Base-by-base conservation (phyloP, 441 rosid species). In the Euphorbia celastroides region DNA sequence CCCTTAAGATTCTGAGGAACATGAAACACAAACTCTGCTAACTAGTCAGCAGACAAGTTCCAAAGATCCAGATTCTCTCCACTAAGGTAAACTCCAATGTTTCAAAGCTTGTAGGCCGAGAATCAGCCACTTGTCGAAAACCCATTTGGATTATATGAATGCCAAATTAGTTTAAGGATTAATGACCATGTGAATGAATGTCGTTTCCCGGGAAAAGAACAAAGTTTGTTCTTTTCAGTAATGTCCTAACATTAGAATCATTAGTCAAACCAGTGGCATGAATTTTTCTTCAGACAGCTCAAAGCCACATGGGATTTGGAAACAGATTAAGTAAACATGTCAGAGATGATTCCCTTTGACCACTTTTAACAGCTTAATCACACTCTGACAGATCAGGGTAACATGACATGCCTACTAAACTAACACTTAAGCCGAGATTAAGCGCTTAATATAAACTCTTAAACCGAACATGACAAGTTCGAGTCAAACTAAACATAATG, bases 221-320 rank as follows among this genome's bases (percentile, higher is more conserved):
- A 38, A 51, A 62, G 59, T 8, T 46, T 57, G n/a, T 19, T 46
- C n/a, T n/a, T n/a, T n/a, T n/a, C 32, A 62, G n/a, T 50, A 7
- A 5, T 50, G 55, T 50, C 22, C 63, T 57, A 73, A 78, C 71
- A 70, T 19, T 68, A 72, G 25, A 42, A 64, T 26, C 58, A 60
- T 62, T 72, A 57, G 79, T 74, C 82, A 81, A 81, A 72, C 60
- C 66, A 57, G 30, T 1, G 65, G 44, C 30, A 46, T 54, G 48
- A 71, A 68, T 46, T 17, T 36, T 17, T 50, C 64, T 51, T 19
- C 11, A 51, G 56, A 51, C 85, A 83, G 83, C 88, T 83, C 83
- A n/a, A n/a, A n/a, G 76, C 69, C 92, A 83, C 92, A 83, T 87
- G 89, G 80, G 65, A 10, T 12, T 66, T 44, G n/a, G n/a, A n/a